Conservation (phyloP, 2,329 filamentous ascomycete genomes). For the Colletotrichum theobromicola region DNA sequence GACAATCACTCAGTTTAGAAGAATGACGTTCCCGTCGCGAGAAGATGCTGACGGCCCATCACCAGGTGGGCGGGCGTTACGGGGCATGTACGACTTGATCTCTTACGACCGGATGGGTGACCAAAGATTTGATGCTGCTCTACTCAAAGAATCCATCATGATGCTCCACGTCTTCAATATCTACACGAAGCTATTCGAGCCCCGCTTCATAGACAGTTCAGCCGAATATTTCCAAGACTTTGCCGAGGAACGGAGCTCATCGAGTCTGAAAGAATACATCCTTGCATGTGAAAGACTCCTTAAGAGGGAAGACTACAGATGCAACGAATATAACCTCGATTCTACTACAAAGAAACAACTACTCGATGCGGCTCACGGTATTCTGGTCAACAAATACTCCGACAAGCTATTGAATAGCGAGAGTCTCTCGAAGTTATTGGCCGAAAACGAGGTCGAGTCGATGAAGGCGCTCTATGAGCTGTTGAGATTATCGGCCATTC, state of each 20-base stretch:
- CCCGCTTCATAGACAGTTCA: slow-evolving; percentile 72
- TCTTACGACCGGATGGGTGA: slow-evolving; percentile 70
- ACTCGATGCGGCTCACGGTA: slow-evolving; percentile 73
- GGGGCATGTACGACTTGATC: slow-evolving; percentile 78
- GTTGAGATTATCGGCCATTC: slow-evolving; percentile 73
- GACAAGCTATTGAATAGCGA: slow-evolving; percentile 68
- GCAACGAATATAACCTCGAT: slow-evolving; percentile 82
- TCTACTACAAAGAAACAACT: slow-evolving; percentile 81
- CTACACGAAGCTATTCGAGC: slow-evolving; percentile 82
- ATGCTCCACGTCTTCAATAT: slow-evolving; percentile 87
- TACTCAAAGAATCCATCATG: slow-evolving; percentile 78
- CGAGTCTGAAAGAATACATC: slow-evolving; percentile 78
- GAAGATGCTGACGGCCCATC: slow-evolving; percentile 21
- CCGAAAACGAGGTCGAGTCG: slow-evolving; percentile 70
- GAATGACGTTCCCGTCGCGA: slow-evolving; percentile 50
- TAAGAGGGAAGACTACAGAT: slow-evolving; percentile 73
- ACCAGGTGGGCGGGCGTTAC: slow-evolving; percentile 43
- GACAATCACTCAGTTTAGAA: slow-evolving; percentile 77
- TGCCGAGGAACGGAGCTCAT: slow-evolving; percentile 68
- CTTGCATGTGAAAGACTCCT: slow-evolving; percentile 72
- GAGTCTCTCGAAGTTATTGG: slow-evolving; percentile 75
- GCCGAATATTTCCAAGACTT: slow-evolving; percentile 72
- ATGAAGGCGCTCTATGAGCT: slow-evolving; percentile 81
- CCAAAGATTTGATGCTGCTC: slow-evolving; percentile 60
- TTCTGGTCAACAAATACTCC: slow-evolving; percentile 73